Evolutionary conservation across 805 yeast genomes (phyloP).

Genomic region (Kodamaea neixiangensis): DNA sequence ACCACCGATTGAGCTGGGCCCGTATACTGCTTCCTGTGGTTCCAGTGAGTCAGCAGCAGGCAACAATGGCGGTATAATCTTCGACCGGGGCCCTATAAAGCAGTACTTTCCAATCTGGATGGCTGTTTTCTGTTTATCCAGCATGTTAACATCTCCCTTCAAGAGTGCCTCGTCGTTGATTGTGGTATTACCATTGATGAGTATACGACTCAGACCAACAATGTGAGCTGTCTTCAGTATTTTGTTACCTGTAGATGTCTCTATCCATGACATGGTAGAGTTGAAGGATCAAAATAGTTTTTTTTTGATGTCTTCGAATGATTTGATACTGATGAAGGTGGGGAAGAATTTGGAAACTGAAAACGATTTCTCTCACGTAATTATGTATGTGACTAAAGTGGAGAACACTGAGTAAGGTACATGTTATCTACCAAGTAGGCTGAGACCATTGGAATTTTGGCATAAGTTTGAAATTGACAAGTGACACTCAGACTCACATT

Average conservation of each 20-base stretch:
- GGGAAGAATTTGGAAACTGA: no score
- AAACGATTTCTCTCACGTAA: no score
- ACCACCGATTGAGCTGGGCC: constrained; percentile 46
- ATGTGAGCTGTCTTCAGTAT: constrained; percentile 48
- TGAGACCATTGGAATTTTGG: no score
- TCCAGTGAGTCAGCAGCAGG: constrained; percentile 10
- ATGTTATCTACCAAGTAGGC: no score
- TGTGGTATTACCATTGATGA: constrained; percentile 50
- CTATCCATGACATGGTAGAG: constrained; percentile 36
- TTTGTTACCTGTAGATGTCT: constrained; percentile 53
- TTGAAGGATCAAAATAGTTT: background rate
- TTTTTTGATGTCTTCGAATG: background rate
- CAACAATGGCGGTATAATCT: constrained; percentile 32
- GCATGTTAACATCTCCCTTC: constrained; percentile 31
- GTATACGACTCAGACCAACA: constrained; percentile 43
- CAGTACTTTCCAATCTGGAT: constrained; percentile 51
- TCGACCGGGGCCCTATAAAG: constrained; percentile 32
- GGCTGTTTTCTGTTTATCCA: constrained; percentile 19
- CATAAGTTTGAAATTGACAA: no score
- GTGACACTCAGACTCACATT: no score
- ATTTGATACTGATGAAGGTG: background rate
- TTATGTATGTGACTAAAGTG: background rate
- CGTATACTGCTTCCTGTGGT: constrained; percentile 15
- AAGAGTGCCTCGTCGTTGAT: constrained; percentile 38
- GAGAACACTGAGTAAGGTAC: no score